Percentiles rank a stretch among this genome's conserved stretches.
Conservation (phyloP, 306 rosid species). For the Echinosophora koreensis region DNA sequence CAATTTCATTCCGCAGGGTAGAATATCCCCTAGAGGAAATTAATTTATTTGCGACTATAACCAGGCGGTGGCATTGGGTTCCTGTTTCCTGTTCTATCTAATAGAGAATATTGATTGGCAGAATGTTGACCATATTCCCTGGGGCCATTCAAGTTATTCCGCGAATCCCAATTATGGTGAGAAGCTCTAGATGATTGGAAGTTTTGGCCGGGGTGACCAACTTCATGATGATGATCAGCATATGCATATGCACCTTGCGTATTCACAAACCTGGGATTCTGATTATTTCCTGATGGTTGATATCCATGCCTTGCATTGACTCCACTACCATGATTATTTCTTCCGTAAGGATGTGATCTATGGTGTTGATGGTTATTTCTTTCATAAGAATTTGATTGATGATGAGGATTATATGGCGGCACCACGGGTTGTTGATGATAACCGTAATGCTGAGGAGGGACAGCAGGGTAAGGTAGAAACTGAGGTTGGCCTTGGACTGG, state of each 20-base stretch:
- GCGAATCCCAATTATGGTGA: conserved; percentile 53
- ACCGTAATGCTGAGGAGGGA: conserved; percentile 50
- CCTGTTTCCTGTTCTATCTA: conserved; percentile 65
- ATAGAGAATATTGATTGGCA: conserved; percentile 62
- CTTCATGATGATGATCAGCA: conserved; percentile 44
- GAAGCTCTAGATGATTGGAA: conserved; percentile 52
- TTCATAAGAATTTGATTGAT: conserved; percentile 55
- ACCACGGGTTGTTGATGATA: conserved; percentile 48
- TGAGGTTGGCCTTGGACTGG: conserved; percentile 45
- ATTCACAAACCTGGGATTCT: conserved; percentile 51
- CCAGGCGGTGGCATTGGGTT: conserved; percentile 66
- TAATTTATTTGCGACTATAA: conserved; percentile 54
- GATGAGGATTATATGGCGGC: conserved; percentile 42
- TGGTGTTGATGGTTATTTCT: conserved; percentile 53
- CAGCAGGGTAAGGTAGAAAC: conserved; percentile 41
- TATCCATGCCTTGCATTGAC: conserved; percentile 49
- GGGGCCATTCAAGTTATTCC: conserved; percentile 38
- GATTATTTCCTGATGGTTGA: conserved; percentile 58
- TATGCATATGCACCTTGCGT: conserved; percentile 40
- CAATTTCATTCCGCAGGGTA: conserved; percentile 40
- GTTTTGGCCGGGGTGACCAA: conserved; percentile 53
- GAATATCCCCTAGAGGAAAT: conserved; percentile 15
- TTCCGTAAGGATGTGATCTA: conserved; percentile 60
- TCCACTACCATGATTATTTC: conserved; percentile 53
- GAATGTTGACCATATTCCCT: conserved; percentile 60